Evolutionary conservation across 148 eudicot genomes (phyloP).

Genomic region (Vaccinium darrowii): DNA sequence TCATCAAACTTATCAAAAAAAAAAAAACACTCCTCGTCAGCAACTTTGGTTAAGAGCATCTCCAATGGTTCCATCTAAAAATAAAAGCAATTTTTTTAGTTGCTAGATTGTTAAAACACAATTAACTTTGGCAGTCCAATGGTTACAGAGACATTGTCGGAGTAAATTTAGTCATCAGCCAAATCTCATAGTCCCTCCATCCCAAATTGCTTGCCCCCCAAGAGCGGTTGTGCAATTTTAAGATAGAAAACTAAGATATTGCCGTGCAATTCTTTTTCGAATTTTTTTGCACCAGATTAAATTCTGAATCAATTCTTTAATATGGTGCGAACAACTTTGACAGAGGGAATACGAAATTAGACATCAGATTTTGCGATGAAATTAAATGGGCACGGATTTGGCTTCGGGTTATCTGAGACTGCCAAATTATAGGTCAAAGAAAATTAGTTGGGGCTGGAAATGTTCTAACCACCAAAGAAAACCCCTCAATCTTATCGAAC

Average conservation of each 20-base stretch:
- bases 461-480: neutral
- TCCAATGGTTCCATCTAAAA: neutral
- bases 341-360: neutral
- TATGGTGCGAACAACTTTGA: too few species aligned
- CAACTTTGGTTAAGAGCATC: neutral
- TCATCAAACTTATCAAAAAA: neutral
- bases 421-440: neutral
- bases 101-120: neutral
- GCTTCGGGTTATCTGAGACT: neutral
- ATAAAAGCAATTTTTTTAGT: neutral
- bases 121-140: neutral
- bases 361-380: neutral
- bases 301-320: too few species aligned
- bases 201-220: too few species aligned
- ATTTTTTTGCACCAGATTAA: too few species aligned
- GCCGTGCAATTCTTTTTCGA: too few species aligned
- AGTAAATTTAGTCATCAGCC: neutral
- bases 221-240: too few species aligned
- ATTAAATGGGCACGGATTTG: neutral
- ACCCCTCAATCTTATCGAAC: neutral
- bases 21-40: too few species aligned
- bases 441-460: neutral
- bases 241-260: too few species aligned
- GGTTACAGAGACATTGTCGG: neutral
- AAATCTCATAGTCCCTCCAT: neutral